These are phyloP conservation scores for Santalum album DNA, from an alignment of 164 flowering plant genomes.

Conservation along the genomic window DNA sequence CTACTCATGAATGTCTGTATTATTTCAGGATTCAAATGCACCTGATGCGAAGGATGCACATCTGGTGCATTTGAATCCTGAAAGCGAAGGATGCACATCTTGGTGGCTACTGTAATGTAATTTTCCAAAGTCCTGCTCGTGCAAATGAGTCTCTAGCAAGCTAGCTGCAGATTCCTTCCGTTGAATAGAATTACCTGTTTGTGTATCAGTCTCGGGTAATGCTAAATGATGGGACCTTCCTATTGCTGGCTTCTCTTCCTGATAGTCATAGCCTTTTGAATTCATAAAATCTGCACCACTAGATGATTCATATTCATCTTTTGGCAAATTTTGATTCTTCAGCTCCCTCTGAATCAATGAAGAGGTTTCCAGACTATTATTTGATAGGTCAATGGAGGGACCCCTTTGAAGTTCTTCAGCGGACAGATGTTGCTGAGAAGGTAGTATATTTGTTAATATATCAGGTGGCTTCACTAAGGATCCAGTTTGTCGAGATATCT, in stretches of 20 bases:
- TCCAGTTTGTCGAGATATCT: conserved; percentile 11
- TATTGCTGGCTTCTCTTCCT: too few relatives aligned
- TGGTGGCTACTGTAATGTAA: conserved; percentile 10
- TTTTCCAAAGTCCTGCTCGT: conserved; percentile 9
- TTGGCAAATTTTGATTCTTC: conserved; percentile 7
- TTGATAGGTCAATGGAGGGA: conserved; percentile 9
- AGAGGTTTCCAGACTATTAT: conserved; percentile 8
- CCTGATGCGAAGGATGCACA: conserved; percentile 6
- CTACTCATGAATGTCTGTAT: background rate
- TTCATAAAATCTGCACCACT: too few relatives aligned
- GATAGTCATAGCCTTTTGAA: too few relatives aligned
- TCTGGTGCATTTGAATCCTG: background rate
- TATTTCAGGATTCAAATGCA: background rate
- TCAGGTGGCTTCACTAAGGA: conserved; percentile 9
- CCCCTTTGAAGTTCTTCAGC: conserved; percentile 8
- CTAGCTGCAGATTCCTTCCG: conserved; percentile 16
- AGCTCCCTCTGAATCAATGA: conserved; percentile 8
- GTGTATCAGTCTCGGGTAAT: too few relatives aligned
- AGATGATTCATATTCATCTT: conserved; percentile 7
- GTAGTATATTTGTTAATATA: conserved; percentile 8
- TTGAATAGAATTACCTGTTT: conserved; percentile 7
- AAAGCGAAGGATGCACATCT: background rate
- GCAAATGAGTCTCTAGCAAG: conserved; percentile 9
- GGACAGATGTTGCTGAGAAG: conserved; percentile 11
- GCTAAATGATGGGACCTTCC: too few relatives aligned